Percentiles rank a stretch among this genome's conserved stretches.
phyloP scores from a whole-genome alignment of 768 basidiomycete species.

The Coprinopsis marcescibilis region DNA sequence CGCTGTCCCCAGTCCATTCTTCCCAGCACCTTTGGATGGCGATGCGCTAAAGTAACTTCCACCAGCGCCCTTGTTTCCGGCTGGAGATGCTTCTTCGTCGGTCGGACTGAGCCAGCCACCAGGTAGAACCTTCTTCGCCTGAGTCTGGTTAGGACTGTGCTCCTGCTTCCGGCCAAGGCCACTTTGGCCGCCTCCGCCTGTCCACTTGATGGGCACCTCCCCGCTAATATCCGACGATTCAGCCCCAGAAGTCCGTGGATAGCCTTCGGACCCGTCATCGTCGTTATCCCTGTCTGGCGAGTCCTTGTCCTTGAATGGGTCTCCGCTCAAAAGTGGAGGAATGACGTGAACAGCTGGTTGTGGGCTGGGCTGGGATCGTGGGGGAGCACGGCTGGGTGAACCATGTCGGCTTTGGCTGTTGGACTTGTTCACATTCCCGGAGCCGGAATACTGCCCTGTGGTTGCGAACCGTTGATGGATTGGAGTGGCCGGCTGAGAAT shows the following conservation, averaged over 20 bases:
- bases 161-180: conserved; percentile 13
- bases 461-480: too few relatives aligned
- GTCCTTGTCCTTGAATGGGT: not conserved
- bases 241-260: too few relatives aligned
- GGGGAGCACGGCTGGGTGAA: too few relatives aligned
- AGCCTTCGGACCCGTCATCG: too few relatives aligned
- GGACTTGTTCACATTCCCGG: not conserved
- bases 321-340: not conserved
- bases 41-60: not conserved
- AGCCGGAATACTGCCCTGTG: too few relatives aligned
- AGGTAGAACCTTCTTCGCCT: conserved; percentile 38
- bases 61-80: not conserved
- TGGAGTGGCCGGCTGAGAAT: too few relatives aligned
- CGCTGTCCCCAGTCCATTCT: conserved; percentile 18
- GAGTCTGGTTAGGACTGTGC: too few relatives aligned
- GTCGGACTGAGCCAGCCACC: conserved; percentile 51
- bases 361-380: not conserved
- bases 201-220: conserved; percentile 61
- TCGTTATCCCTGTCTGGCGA: conserved; percentile 38
- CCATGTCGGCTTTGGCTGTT: not conserved
- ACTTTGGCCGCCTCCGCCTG: conserved; percentile 28
- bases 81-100: not conserved
- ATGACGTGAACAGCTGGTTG: not conserved
- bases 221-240: conserved; percentile 33
- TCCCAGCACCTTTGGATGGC: conserved; percentile 10